Evolutionary conservation across 2,329 filamentous ascomycete genomes (phyloP).

Genomic region (Talaromyces rugulosus): DNA sequence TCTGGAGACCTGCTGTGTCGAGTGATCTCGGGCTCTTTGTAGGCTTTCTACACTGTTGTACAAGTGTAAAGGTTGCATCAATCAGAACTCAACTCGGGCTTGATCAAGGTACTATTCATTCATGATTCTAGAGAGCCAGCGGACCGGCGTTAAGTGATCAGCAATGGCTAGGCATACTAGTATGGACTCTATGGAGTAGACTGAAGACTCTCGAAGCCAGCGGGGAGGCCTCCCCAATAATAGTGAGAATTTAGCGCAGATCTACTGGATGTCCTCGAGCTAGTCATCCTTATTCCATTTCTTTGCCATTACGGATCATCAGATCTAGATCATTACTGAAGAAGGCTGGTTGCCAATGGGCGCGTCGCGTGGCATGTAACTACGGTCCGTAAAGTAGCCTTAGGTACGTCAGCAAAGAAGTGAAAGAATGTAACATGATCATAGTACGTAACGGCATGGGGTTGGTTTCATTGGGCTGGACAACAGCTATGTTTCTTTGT

Average conservation of each 20-base stretch:
- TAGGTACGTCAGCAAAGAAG: not conserved
- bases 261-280: not conserved
- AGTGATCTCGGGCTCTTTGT: not conserved
- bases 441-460: not conserved
- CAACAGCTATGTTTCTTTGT: not conserved
- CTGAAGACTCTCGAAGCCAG: not conserved
- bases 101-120: not conserved
- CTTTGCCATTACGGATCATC: not conserved
- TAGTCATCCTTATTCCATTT: not conserved
- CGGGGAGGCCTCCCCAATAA: not conserved
- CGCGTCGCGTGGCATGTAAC: not conserved
- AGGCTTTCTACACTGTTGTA: not conserved
- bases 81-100: not conserved
- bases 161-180: not conserved
- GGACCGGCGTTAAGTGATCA: not conserved
- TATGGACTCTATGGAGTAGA: not conserved
- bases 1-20: not conserved
- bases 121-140: not conserved
- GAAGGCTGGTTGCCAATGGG: not conserved
- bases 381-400: not conserved
- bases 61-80: not conserved
- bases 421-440: not conserved
- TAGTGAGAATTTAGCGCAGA: not conserved
- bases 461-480: not conserved
- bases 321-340: slow-evolving; percentile 1